Conservation (phyloP, 345 rosid species). For the Pistacia atlantica region DNA sequence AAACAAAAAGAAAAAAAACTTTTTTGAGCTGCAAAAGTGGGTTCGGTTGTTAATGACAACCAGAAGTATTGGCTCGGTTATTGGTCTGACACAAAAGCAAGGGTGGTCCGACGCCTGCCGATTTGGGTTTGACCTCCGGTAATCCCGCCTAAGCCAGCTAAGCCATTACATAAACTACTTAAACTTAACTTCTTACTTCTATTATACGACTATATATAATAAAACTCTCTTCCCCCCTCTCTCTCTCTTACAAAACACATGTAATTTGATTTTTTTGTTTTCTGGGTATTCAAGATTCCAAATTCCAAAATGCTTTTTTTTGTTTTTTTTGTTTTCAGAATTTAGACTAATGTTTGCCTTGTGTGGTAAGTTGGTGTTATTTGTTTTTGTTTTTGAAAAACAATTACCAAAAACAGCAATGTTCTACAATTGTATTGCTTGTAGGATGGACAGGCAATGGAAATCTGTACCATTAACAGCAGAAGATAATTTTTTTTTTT, state of each 20-base stretch:
- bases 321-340: not conserved
- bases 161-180: conserved; percentile 3
- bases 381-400: not conserved
- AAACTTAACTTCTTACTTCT: not conserved
- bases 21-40: not conserved
- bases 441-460: no score
- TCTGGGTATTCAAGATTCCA: not conserved
- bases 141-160: conserved; percentile 38
- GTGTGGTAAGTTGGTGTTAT: not conserved
- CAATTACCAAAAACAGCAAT: not conserved
- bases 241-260: conserved; percentile 5
- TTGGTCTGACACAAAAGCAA: not conserved
- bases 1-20: not conserved
- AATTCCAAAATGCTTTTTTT: not conserved
- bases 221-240: conserved; percentile 14
- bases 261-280: not conserved
- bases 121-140: conserved; percentile 39
- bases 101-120: conserved; percentile 33
- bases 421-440: no score
- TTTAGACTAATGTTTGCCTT: not conserved
- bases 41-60: not conserved
- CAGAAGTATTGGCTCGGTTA: conserved; percentile 7
- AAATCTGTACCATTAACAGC: no score
- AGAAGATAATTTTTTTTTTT: no score
- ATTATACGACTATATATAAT: not conserved